Evolutionary conservation across 1,139 yeast species (phyloP), one percentile per base, ranked within the genome.

Genomic region (Yamadazyma atmosphaerica): DNA sequence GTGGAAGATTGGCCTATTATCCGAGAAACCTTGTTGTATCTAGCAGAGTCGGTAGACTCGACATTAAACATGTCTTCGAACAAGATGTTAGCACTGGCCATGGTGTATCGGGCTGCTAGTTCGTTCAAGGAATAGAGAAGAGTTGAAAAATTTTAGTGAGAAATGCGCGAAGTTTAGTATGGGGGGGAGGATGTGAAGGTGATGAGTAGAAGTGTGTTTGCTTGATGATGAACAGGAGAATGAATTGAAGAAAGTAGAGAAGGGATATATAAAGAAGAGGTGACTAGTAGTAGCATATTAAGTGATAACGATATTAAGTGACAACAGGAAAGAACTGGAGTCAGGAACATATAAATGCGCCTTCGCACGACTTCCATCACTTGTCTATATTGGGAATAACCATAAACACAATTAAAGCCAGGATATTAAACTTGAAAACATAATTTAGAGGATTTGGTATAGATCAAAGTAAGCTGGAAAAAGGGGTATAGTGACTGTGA

Each of bases 31-130:
- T 87, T 86, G 74, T 88, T 95, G 72, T 94, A 92, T 58, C 96
- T 81, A 38, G 90, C 96, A 25, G 85, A 68, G 61, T 92, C 98
- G 38, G 87, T 83, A 34, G 92, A 81, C 47, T 85, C 85, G 57
- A 92, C 83, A 49, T 81, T 81, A 71, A 94, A 92, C 65, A 89
- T 82, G 67, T 92, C 98, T 65, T 92, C 98, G 60, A 94, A 92
- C 47, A 94, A 77, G 34, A 94, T 84, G 26, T 39, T 43, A 13
- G 48, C 42, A 48, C 86, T 74, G 42, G 94, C 83, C 95, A 86
- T 86, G 31, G 24, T 45, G 23, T 14, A 10, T 26, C 16, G 14
- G 7, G 5, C 11, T 24, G 27, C 4, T 24, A 24, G n/a, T 8
- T 14, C 7, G 6, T 6, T 19, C 22, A 6, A 8, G 23, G 4